Evolutionary conservation across 2,329 filamentous ascomycete genomes (phyloP).

Genomic region (Diaporthe sp.): DNA sequence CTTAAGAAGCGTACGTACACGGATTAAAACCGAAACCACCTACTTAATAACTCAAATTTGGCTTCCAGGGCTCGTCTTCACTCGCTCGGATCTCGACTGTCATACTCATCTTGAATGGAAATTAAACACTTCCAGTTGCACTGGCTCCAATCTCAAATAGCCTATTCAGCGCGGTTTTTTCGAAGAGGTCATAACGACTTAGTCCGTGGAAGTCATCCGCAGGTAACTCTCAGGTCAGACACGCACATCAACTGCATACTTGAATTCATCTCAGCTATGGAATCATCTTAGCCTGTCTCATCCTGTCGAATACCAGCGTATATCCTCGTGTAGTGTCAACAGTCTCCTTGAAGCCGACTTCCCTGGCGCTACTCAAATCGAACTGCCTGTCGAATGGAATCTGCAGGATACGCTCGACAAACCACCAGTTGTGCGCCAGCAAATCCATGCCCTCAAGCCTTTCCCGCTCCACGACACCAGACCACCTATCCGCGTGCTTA

Average conservation of each 20-base stretch:
- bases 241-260: background rate
- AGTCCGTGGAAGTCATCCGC: background rate
- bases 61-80: background rate
- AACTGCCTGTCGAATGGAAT: slow-evolving; percentile 12
- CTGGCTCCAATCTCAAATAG: background rate
- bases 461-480: background rate
- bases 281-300: slow-evolving; percentile 11
- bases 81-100: background rate
- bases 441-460: background rate
- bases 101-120: background rate
- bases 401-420: slow-evolving; percentile 14
- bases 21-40: too few species aligned
- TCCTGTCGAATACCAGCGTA: background rate
- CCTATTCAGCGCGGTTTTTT: background rate
- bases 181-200: background rate
- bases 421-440: slow-evolving; percentile 12
- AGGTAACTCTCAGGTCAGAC: background rate
- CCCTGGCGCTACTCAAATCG: background rate
- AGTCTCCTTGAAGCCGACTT: background rate
- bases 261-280: background rate
- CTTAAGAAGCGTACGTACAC: too few species aligned
- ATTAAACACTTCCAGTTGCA: background rate
- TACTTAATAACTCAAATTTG: background rate
- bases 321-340: background rate
- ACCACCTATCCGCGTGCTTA: background rate